Evolutionary conservation across 768 basidiomycete species (phyloP).

Genomic region (Suillus spraguei): DNA sequence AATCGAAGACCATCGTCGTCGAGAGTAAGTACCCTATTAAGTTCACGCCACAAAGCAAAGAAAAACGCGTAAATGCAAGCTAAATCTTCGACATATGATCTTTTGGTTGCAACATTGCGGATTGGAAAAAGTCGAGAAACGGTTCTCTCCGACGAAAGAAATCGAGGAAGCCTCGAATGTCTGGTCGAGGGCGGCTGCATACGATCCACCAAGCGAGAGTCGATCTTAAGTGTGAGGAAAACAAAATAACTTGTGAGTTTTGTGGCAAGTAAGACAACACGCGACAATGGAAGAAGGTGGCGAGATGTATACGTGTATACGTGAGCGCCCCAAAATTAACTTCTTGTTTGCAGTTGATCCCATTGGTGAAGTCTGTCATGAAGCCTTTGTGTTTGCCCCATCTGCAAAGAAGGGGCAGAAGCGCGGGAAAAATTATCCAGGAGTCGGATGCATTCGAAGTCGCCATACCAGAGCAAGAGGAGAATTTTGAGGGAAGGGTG

Average conservation of each 20-base stretch:
- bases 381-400: constrained; percentile 40
- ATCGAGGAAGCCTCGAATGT: constrained; percentile 35
- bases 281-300: constrained; percentile 25
- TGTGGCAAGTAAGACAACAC: constrained; percentile 19
- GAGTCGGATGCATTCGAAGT: too few relatives aligned
- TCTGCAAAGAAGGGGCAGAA: constrained; percentile 29
- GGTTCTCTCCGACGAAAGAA: constrained; percentile 27
- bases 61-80: constrained; percentile 31
- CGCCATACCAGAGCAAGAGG: too few relatives aligned
- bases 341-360: background rate
- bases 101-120: constrained; percentile 35
- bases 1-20: background rate
- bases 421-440: too few relatives aligned
- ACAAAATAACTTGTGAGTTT: constrained; percentile 25
- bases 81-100: constrained; percentile 38
- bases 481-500: too few relatives aligned
- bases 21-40: too few relatives aligned
- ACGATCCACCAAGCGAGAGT: constrained; percentile 31
- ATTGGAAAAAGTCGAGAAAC: constrained; percentile 43
- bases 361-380: constrained; percentile 49
- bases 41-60: constrained; percentile 15
- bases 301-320: too few relatives aligned
- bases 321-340: background rate
- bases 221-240: constrained; percentile 28
- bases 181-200: constrained; percentile 30